phyloP scores from a whole-genome alignment of 164 flowering plant genomes.

The Kingdonia uniflora region DNA sequence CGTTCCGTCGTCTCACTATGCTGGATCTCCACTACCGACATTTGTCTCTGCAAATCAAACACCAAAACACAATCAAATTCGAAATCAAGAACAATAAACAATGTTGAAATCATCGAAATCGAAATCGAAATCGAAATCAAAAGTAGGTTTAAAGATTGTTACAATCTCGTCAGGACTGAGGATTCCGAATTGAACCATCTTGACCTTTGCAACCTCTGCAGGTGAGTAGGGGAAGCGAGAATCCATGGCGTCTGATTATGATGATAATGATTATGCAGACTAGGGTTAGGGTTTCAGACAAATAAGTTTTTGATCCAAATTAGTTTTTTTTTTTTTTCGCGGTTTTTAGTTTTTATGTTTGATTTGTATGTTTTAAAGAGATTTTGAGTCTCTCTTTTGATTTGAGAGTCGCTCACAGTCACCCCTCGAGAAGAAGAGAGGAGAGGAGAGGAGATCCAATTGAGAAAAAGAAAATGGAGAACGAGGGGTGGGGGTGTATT shows the following conservation, averaged over 20 bases:
- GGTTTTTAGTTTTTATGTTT: no score
- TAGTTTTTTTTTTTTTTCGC: no score
- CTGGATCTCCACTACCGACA: constrained; percentile 94
- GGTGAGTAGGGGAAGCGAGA: constrained; percentile 64
- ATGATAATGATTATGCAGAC: no score
- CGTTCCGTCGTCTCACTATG: constrained; percentile 90
- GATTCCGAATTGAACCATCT: constrained; percentile 67
- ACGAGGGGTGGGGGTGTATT: no score
- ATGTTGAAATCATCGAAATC: no score
- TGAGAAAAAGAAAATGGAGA: no score
- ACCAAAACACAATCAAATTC: constrained; percentile 4
- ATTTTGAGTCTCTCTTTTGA: no score
- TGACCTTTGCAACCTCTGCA: constrained; percentile 73
- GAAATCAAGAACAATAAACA: constrained; percentile 2
- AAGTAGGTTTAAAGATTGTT: constrained; percentile 13
- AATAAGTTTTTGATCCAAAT: no score
- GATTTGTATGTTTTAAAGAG: no score
- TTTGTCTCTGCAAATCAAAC: constrained; percentile 69
- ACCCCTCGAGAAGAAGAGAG: no score
- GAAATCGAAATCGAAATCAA: background rate
- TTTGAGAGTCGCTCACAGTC: no score
- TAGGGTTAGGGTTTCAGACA: background rate
- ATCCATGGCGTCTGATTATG: constrained; percentile 43
- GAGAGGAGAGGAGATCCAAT: no score
- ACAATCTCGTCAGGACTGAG: constrained; percentile 79